Conservation (phyloP, 2,329 filamentous ascomycete genomes). For the Trichoderma koningii region DNA sequence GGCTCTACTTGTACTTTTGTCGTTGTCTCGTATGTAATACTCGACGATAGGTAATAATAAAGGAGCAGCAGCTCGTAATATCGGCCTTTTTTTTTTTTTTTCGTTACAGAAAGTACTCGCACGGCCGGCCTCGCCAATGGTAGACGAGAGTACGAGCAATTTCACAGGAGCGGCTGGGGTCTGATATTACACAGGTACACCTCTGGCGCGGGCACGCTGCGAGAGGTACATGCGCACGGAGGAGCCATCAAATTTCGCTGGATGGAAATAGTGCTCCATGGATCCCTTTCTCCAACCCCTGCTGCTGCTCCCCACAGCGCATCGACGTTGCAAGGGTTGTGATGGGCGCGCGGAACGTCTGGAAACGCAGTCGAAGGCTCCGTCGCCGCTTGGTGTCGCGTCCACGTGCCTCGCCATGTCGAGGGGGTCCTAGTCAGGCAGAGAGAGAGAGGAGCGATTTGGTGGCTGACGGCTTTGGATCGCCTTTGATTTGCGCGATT, state of each 20-base stretch:
- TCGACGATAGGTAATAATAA: too few species aligned
- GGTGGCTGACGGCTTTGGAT: neutral
- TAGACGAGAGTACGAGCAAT: conserved; percentile 21
- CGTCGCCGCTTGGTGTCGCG: conserved; percentile 22
- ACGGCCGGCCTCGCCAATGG: conserved; percentile 11
- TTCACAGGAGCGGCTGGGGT: neutral
- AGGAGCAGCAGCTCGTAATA: neutral
- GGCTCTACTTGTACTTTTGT: too few species aligned
- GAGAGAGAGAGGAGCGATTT: neutral
- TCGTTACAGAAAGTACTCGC: conserved; percentile 20
- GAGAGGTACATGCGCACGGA: neutral
- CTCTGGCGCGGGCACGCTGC: neutral
- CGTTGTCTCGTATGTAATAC: too few species aligned
- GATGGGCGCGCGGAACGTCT: conserved; percentile 18
- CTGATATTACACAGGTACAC: too few species aligned
- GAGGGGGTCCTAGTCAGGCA: neutral
- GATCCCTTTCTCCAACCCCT: neutral
- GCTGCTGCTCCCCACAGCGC: conserved; percentile 8
- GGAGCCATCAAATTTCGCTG: conserved; percentile 1
- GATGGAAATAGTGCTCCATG: conserved; percentile 6
- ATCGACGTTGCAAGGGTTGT: conserved; percentile 10
- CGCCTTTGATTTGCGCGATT: too few species aligned
- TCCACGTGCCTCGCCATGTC: conserved; percentile 15
- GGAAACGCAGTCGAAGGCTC: conserved; percentile 22
- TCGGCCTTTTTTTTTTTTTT: neutral